These are phyloP conservation scores for Endoconidiophora polonica DNA, from an alignment of 2,329 filamentous ascomycete species.

Conservation along the genomic window DNA sequence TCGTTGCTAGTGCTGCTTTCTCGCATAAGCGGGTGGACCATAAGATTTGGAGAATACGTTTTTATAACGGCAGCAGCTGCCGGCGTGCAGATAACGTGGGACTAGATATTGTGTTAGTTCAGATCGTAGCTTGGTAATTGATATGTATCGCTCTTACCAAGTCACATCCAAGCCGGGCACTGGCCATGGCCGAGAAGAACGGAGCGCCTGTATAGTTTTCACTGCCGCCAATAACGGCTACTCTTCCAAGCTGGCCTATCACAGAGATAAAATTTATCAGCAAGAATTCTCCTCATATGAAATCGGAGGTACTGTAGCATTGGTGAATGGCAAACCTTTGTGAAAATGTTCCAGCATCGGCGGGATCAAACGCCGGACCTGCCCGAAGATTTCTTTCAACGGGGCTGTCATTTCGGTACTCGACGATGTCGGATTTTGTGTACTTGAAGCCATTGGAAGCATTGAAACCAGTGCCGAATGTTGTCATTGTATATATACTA, in stretches of 20 bases:
- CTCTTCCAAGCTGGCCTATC: slow-evolving; percentile 72
- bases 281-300: neutral
- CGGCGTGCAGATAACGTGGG: slow-evolving; percentile 89
- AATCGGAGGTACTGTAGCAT: neutral
- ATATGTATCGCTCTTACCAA: slow-evolving; percentile 43
- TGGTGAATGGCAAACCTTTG: slow-evolving; percentile 47
- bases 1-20: slow-evolving; percentile 34
- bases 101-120: slow-evolving; percentile 29
- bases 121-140: neutral
- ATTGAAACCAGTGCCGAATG: no score
- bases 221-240: slow-evolving; percentile 88
- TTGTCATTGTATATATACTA: no score
- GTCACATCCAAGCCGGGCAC: slow-evolving; percentile 73
- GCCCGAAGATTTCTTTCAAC: slow-evolving; percentile 59
- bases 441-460: no score
- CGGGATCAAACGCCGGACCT: slow-evolving; percentile 78
- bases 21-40: slow-evolving; percentile 94
- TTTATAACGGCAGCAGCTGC: slow-evolving; percentile 82
- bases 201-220: slow-evolving; percentile 94
- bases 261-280: neutral
- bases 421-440: no score
- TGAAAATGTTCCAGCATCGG: slow-evolving; percentile 93
- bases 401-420: slow-evolving; percentile 42
- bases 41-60: slow-evolving; percentile 91
- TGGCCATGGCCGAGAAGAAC: slow-evolving; percentile 96